phyloP scores from a whole-genome alignment of 345 rosid species.

The Acer yangbiense region DNA sequence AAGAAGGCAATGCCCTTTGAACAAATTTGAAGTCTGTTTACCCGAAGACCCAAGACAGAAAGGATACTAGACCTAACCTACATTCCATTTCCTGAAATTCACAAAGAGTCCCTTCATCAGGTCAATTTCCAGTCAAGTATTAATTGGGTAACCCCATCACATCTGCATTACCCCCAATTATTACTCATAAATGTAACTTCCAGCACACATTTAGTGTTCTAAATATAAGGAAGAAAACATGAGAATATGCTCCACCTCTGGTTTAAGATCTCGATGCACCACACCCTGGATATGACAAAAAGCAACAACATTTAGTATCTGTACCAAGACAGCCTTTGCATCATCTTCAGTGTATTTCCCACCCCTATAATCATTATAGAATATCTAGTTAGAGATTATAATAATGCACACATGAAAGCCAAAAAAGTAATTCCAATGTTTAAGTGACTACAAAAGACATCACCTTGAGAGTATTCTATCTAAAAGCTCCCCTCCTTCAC shows the following conservation, averaged over 20 bases:
- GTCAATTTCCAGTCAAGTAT: no score
- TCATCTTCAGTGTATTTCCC: constrained; percentile 92
- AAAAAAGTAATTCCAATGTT: constrained; percentile 8
- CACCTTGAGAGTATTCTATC: constrained; percentile 90
- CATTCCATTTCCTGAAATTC: constrained; percentile 1
- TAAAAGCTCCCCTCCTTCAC: constrained; percentile 97
- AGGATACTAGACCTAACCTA: constrained; percentile 4
- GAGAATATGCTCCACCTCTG: constrained; percentile 63
- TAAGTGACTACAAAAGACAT: constrained; percentile 9
- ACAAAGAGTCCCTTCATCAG: no score
- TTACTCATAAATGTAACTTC: not conserved
- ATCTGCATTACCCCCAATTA: no score
- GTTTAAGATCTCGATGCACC: constrained; percentile 96
- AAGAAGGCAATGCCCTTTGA: not conserved
- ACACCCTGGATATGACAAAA: constrained; percentile 98
- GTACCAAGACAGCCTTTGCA: constrained; percentile 81
- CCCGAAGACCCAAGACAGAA: not conserved
- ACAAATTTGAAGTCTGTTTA: not conserved
- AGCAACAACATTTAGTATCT: constrained; percentile 80
- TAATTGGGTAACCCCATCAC: no score
- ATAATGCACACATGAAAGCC: not conserved
- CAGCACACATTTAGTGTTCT: constrained; percentile 6
- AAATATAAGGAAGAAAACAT: constrained; percentile 11
- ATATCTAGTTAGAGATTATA: constrained; percentile 28
- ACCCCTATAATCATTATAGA: constrained; percentile 49